These are phyloP conservation scores for Xerocomus nothofagi DNA, from an alignment of 1,284 basidiomycete species.

Conservation along the genomic window DNA sequence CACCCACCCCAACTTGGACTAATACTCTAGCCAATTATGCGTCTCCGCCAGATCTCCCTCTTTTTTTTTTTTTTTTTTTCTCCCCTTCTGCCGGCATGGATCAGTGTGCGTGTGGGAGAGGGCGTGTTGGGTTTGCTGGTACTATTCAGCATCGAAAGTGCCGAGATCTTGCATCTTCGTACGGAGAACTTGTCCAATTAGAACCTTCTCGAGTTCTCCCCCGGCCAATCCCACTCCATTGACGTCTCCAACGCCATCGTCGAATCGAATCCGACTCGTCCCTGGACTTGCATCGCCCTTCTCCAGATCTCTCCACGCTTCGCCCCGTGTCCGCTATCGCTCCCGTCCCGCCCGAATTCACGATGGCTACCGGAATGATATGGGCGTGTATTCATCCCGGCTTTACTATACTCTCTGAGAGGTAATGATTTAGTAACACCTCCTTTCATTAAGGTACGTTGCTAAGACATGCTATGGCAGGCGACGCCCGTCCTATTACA, in stretches of 20 bases:
- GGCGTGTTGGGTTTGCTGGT: constrained; percentile 14
- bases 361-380: constrained; percentile 37
- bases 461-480: constrained; percentile 39
- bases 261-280: constrained; percentile 26
- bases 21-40: constrained; percentile 29
- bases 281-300: constrained; percentile 29
- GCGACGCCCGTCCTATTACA: constrained; percentile 37
- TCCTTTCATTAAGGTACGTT: constrained; percentile 40
- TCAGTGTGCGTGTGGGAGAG: constrained; percentile 22
- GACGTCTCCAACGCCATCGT: constrained; percentile 36
- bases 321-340: constrained; percentile 31
- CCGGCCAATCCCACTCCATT: constrained; percentile 34
- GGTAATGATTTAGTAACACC: constrained; percentile 40
- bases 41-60: constrained; percentile 29
- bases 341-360: constrained; percentile 33
- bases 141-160: constrained; percentile 16
- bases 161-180: constrained; percentile 30
- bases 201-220: constrained; percentile 27
- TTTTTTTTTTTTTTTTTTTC: constrained; percentile 10
- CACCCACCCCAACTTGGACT: constrained; percentile 29
- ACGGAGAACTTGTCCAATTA: constrained; percentile 29
- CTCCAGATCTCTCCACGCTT: constrained; percentile 30
- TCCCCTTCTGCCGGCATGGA: constrained; percentile 28
- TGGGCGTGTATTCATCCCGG: constrained; percentile 34
- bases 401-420: constrained; percentile 32